These are phyloP conservation scores for Dioscorea zingiberensis DNA, from an alignment of 106 monocot species.

Conservation along the genomic window DNA sequence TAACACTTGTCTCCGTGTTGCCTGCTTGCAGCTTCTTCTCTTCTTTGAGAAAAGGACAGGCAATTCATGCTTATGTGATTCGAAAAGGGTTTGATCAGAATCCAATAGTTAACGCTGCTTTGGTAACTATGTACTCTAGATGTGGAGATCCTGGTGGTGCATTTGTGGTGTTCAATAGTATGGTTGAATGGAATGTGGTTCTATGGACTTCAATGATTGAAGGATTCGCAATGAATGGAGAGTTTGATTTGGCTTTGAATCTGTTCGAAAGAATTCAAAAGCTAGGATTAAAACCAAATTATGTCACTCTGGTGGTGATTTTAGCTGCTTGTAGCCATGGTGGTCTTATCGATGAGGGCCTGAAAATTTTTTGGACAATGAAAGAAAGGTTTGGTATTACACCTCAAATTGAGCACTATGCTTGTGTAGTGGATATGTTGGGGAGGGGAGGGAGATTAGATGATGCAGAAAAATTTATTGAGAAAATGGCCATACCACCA, in stretches of 20 bases:
- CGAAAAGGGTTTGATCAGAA: slow-evolving; percentile 28
- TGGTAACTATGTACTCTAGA: slow-evolving; percentile 40
- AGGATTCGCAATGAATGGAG: slow-evolving; percentile 37
- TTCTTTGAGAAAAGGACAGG: slow-evolving; percentile 37
- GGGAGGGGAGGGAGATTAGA: slow-evolving; percentile 38
- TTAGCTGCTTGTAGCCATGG: slow-evolving; percentile 47
- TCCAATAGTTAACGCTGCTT: slow-evolving; percentile 25
- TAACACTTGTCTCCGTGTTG: slow-evolving; percentile 36
- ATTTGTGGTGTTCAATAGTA: slow-evolving; percentile 20
- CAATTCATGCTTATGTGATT: slow-evolving; percentile 39
- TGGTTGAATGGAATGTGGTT: slow-evolving; percentile 22
- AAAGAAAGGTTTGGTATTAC: slow-evolving; percentile 25
- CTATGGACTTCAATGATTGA: slow-evolving; percentile 55
- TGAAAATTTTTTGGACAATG: slow-evolving; percentile 31
- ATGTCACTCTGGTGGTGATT: slow-evolving; percentile 41
- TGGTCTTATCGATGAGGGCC: slow-evolving; percentile 31
- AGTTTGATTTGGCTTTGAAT: slow-evolving; percentile 14
- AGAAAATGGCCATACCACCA: slow-evolving; percentile 23
- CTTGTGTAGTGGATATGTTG: slow-evolving; percentile 46
- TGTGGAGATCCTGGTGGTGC: slow-evolving; percentile 33
- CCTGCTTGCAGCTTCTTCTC: slow-evolving; percentile 49
- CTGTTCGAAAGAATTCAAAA: slow-evolving; percentile 31
- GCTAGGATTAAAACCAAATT: slow-evolving; percentile 23
- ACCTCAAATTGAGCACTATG: slow-evolving; percentile 30
- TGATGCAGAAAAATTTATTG: slow-evolving; percentile 33